Percentiles rank a stretch among this genome's conserved stretches.
Conservation (phyloP, 306 rosid genomes). For the Spatholobus suberectus region DNA sequence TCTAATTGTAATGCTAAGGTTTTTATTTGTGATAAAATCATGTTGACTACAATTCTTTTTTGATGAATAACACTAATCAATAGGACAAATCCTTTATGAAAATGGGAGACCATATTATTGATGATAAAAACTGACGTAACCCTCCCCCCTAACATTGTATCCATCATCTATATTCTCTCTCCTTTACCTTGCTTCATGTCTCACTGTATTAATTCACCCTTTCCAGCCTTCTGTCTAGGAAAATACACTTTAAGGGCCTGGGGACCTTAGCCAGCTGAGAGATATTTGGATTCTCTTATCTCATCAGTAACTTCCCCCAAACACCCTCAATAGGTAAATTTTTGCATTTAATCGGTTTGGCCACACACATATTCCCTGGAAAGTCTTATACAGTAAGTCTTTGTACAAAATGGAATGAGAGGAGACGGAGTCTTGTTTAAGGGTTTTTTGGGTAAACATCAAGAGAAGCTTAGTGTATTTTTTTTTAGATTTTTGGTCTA, state of each 20-base stretch:
- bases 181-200: neutral
- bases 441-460: neutral
- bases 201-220: neutral
- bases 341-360: neutral
- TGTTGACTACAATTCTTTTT: neutral
- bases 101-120: neutral
- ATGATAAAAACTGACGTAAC: neutral
- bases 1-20: neutral
- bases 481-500: neutral
- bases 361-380: neutral
- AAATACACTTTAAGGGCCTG: neutral
- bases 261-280: neutral
- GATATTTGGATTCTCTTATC: neutral
- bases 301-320: neutral
- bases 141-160: neutral
- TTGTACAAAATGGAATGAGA: slow-evolving; percentile 7
- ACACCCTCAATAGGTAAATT: neutral
- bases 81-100: neutral
- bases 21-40: slow-evolving; percentile 24
- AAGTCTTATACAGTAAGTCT: neutral
- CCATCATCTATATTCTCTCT: neutral
- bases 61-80: neutral
- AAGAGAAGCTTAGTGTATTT: neutral
- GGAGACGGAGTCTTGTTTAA: neutral
- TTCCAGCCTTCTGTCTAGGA: neutral